phyloP scores from a whole-genome alignment of 768 basidiomycete genomes.

The Boletus subparvulus region DNA sequence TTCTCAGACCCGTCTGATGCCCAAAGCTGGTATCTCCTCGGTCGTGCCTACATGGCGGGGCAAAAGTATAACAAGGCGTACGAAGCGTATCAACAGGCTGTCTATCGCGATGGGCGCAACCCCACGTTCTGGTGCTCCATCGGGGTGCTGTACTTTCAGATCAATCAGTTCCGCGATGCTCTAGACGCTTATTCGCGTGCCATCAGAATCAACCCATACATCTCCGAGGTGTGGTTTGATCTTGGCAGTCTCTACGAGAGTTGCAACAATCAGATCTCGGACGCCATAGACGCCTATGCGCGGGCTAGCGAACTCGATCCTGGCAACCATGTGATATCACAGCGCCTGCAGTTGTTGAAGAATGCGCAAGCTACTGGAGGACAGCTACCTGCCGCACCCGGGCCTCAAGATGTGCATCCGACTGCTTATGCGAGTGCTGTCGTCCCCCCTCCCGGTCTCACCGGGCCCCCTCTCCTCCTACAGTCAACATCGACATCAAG shows the following conservation, averaged over 20 bases:
- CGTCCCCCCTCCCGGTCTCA: slow-evolving; percentile 66
- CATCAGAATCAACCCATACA: slow-evolving; percentile 98
- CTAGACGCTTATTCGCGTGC: slow-evolving; percentile 98
- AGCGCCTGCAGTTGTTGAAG: slow-evolving; percentile 74
- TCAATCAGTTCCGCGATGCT: slow-evolving; percentile 98
- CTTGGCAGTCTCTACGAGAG: slow-evolving; percentile 95
- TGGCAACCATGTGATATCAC: slow-evolving; percentile 75
- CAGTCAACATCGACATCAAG: slow-evolving; percentile 40
- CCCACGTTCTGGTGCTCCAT: slow-evolving; percentile 99
- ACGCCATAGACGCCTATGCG: slow-evolving; percentile 98
- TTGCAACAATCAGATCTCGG: slow-evolving; percentile 98
- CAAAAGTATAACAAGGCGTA: slow-evolving; percentile 99
- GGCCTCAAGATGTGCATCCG: slow-evolving; percentile 94
- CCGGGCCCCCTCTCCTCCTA: slow-evolving; percentile 65
- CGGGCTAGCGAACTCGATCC: slow-evolving; percentile 95
- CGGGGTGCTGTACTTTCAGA: slow-evolving; percentile 98
- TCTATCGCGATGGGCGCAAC: slow-evolving; percentile 97
- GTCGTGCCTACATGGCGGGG: slow-evolving; percentile 97
- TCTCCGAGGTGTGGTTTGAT: slow-evolving; percentile 81
- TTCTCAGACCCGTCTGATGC: slow-evolving; percentile 86
- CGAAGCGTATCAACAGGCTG: slow-evolving; percentile 98
- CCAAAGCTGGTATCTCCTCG: slow-evolving; percentile 98
- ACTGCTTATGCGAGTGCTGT: slow-evolving; percentile 86
- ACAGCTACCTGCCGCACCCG: slow-evolving; percentile 81
- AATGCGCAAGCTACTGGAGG: slow-evolving; percentile 75